Conservation (phyloP, 2,329 filamentous ascomycete species). For the Aspergillaceae sp. region DNA sequence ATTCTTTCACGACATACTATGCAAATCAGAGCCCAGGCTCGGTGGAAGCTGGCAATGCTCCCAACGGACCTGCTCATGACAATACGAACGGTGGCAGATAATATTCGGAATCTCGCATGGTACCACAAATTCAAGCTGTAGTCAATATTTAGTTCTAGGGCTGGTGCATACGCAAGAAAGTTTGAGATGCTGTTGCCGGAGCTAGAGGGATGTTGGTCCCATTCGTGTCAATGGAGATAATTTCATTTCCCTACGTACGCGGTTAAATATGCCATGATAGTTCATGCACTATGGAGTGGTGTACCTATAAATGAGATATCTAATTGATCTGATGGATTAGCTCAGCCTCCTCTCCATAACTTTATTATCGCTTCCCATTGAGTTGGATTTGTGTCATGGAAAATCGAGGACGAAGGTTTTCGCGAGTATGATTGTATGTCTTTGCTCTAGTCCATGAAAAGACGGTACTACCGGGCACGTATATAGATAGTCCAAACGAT, state of each 20-base stretch:
- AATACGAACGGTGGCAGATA: conserved; percentile 8
- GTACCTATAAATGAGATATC: conserved; percentile 5
- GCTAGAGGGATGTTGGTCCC: conserved; percentile 9
- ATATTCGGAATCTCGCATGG: conserved; percentile 9
- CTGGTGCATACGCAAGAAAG: conserved; percentile 10
- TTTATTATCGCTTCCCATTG: too few relatives aligned
- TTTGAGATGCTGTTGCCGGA: conserved; percentile 1
- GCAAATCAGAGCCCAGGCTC: conserved; percentile 2
- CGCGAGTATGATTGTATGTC: too few relatives aligned
- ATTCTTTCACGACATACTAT: neutral
- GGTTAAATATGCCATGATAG: neutral
- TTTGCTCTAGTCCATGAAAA: too few relatives aligned
- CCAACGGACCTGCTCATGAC: conserved; percentile 6
- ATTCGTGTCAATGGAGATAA: conserved; percentile 7
- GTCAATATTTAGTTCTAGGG: conserved; percentile 4
- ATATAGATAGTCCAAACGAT: too few relatives aligned
- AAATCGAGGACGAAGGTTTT: too few relatives aligned
- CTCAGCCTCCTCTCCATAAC: too few relatives aligned
- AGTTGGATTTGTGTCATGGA: too few relatives aligned
- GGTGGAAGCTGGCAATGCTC: conserved; percentile 11
- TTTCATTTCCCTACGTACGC: conserved; percentile 5
- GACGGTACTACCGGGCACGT: too few relatives aligned
- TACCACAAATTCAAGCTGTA: conserved; percentile 10
- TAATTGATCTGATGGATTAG: neutral
- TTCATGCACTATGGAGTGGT: too few relatives aligned